Base-by-base conservation (phyloP, 192 early-diverging fungal species). In the Mortierella claussenii region DNA sequence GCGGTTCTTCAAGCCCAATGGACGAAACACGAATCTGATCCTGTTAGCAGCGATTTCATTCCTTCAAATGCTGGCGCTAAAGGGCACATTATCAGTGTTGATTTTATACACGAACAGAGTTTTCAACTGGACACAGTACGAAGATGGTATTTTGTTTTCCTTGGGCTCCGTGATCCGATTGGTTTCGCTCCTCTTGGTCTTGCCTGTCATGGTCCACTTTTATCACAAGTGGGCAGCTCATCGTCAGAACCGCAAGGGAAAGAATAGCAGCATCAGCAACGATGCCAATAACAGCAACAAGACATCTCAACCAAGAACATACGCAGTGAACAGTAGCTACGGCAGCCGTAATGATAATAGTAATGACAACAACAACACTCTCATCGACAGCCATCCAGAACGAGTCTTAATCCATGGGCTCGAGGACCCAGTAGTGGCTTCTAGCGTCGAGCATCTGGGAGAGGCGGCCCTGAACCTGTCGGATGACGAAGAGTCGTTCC, bases 81-180 rank as follows among this genome's bases (percentile, higher is more conserved):
- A 61, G 11, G 73, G 73, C 17, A 61, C 73, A 2, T 62, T 67
- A n/a, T 62, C 73, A 8, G 53, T 76, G 0, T 28, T 76, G 45
- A 62, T 76, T 33, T 58, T 85, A 1, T 85, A 85, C 59, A 80
- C 83, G 2, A 81, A 78, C 71, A 32, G 68, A 11, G 32, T 60
- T 26, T 85, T 85, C 59, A 23, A 61, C 50, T 85, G 83, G 83
- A 78, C 76, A n/a, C 65, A 78, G 8, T 67, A 74, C 21, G 83
- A 85, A 52, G 78, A 70, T 43, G 81, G 83, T 10, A 48, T 81
- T 17, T 51, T 69, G 32, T 67, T 78, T 18, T 68, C 67, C n/a
- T 15, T 80, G 31, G 21, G 45, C 0, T 76, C 78, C 0, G 28
- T 63, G 10, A 47, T 57, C 24, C 69, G 80, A 8, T 53, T 82